phyloP scores from a whole-genome alignment of 2,329 filamentous ascomycete genomes.

The Sporothrix schenckii region DNA sequence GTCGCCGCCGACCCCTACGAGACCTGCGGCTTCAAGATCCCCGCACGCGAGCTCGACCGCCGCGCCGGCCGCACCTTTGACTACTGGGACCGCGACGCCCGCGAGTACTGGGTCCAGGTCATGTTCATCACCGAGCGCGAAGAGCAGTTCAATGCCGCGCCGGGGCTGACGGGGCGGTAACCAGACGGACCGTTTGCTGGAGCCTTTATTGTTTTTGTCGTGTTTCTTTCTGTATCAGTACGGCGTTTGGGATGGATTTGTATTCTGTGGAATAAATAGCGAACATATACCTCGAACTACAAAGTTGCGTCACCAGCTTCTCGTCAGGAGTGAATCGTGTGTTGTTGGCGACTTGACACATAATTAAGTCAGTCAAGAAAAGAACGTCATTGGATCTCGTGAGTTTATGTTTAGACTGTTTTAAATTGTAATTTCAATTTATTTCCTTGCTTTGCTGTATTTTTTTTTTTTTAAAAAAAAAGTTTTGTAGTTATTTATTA shows the following conservation, averaged over 20 bases:
- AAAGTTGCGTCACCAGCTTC: no score
- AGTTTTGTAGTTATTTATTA: no score
- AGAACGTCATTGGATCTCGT: not conserved
- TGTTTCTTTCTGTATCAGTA: not conserved
- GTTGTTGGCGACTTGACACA: not conserved
- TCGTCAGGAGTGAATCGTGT: not conserved
- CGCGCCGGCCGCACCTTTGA: conserved; percentile 86
- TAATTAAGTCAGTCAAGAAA: not conserved
- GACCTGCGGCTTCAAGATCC: conserved; percentile 94
- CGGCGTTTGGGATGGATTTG: conserved; percentile 8
- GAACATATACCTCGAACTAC: conserved; percentile 8
- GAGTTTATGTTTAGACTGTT: no score
- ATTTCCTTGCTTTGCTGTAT: no score
- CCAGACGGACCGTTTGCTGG: not conserved
- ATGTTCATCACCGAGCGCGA: conserved; percentile 99
- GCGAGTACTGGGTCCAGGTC: conserved; percentile 97
- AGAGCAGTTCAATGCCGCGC: conserved; percentile 75
- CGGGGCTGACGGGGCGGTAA: conserved; percentile 49
- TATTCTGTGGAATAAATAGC: conserved; percentile 1
- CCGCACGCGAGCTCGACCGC: conserved; percentile 88
- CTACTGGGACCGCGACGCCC: conserved; percentile 93
- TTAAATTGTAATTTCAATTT: no score
- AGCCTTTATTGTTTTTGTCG: no score
- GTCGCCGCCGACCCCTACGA: conserved; percentile 98
- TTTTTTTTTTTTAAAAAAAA: not conserved